Evolutionary conservation across 1,284 basidiomycete genomes (phyloP).

Genomic region (Tylopilus sp.): DNA sequence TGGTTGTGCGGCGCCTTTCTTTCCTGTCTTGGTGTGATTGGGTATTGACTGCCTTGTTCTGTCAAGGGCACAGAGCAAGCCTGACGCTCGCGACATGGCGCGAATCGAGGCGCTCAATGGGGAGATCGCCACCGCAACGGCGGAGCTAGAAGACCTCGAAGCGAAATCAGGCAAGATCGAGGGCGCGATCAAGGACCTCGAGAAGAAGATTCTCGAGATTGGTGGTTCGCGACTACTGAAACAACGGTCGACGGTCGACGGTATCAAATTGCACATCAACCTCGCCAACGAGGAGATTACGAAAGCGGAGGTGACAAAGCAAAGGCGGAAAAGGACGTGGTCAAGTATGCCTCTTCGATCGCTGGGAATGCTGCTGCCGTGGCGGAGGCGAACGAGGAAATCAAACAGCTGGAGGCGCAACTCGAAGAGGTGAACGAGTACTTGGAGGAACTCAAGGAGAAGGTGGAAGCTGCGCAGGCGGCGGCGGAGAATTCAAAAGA

Average conservation of each 20-base stretch:
- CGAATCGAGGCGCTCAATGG: conserved; percentile 72
- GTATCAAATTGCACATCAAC: conserved; percentile 76
- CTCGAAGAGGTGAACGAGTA: conserved; percentile 58
- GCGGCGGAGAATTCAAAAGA: conserved; percentile 78
- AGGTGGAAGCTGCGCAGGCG: conserved; percentile 70
- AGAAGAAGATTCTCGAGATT: conserved; percentile 88
- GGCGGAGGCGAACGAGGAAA: conserved; percentile 65
- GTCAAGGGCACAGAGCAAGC: conserved; percentile 70
- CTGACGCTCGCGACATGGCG: conserved; percentile 75
- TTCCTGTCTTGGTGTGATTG: not conserved
- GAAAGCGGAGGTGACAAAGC: conserved; percentile 87
- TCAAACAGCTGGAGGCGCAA: conserved; percentile 58
- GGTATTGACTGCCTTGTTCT: not conserved
- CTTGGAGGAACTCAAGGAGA: conserved; percentile 60
- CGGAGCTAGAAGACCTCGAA: conserved; percentile 57
- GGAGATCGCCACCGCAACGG: conserved; percentile 56
- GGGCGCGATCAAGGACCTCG: conserved; percentile 78
- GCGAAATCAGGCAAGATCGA: conserved; percentile 70
- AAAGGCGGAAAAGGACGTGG: conserved; percentile 83
- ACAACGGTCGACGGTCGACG: conserved; percentile 85
- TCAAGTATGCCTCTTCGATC: conserved; percentile 62
- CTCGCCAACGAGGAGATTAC: conserved; percentile 88
- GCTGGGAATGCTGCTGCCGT: conserved; percentile 53
- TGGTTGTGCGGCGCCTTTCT: not conserved
- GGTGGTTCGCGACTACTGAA: conserved; percentile 83